Evolutionary conservation across 306 rosid species (phyloP), one percentile per base, ranked within the genome.

Genomic region (Quercus gilva): DNA sequence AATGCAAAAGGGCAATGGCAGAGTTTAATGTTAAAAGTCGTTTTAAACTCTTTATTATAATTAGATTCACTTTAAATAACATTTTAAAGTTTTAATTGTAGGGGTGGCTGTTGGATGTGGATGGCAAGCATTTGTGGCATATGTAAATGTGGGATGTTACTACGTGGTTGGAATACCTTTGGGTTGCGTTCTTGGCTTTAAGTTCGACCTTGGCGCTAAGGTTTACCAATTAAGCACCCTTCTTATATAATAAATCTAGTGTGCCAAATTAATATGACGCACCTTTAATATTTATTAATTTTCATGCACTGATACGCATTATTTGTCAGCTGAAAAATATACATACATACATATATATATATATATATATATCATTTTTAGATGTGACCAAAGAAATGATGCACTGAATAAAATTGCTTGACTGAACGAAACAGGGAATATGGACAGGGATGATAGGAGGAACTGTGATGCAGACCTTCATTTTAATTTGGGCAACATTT

Each of bases 391-490:
- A 41, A 41, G 45, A 2, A 8, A 41, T 41, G 45, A 41, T 41
- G 11, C 3, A 41, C 11, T 41, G 20, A 18, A 8, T 78, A 19
- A 28, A 63, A 63, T 28, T 13, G 69, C 17, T 63, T 28, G 10
- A 26, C 19, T 25, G 18, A 63, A 28, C 15, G 37, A 63, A 41
- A 41, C 45, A 41, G 45, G 97, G 97, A 33, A 88, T 92, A 72
- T 92, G 97, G 97, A 74, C 89, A 0, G 97, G 96, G n/a, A 90
- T 92, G 97, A 90, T 92, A 9, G 92, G 97, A 6, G 97, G 96
- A 70, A 88, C 91, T 8, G 0, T 85, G 75, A 65, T 85, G 89
- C 97, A 92, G 64, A 92, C 97, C 3, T 0, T 87, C 41, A 87
- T 92, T 78, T 61, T 92, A 65, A 14, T 87, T 29, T 92, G 95